Evolutionary conservation across 352 stramenopile genomes (phyloP).

Genomic region (Phytophthora nicotianae): DNA sequence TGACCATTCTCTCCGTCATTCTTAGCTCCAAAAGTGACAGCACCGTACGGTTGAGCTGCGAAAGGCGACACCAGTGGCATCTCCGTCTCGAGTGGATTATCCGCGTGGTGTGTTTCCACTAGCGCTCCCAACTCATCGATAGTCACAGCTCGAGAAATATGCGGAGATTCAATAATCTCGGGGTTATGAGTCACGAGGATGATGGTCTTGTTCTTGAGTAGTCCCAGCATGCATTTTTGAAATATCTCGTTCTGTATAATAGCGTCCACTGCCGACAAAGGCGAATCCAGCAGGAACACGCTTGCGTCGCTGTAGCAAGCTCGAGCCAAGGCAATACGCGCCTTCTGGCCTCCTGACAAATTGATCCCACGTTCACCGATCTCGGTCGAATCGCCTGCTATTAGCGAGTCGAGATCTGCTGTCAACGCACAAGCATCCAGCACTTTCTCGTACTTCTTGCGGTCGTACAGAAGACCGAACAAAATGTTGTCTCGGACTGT

Average conservation of each 20-base stretch:
- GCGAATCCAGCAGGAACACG: conserved; percentile 55
- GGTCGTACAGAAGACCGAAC: conserved; percentile 80
- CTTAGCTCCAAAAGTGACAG: conserved; percentile 9
- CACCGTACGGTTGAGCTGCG: conserved; percentile 16
- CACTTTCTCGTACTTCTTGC: conserved; percentile 59
- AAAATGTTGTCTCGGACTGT: conserved; percentile 89
- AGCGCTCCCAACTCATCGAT: conserved; percentile 27
- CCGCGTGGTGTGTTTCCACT: conserved; percentile 23
- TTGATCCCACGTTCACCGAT: conserved; percentile 74
- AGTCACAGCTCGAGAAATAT: conserved; percentile 33
- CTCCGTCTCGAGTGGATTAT: conserved; percentile 12
- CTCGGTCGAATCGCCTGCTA: conserved; percentile 73
- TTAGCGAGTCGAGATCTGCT: conserved; percentile 70
- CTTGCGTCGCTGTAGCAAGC: conserved; percentile 61
- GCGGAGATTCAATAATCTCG: conserved; percentile 44
- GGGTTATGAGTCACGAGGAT: conserved; percentile 64
- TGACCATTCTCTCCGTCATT: background rate
- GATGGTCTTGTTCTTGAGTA: conserved; percentile 62
- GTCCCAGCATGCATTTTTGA: conserved; percentile 60
- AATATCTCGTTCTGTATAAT: conserved; percentile 83
- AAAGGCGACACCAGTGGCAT: conserved; percentile 24
- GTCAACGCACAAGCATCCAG: conserved; percentile 68
- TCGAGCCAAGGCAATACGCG: conserved; percentile 61
- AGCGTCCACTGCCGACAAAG: conserved; percentile 49
- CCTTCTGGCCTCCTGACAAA: conserved; percentile 66